phyloP scores from a whole-genome alignment of 1,139 yeast species.

The Blastobotrys arbuscula region DNA sequence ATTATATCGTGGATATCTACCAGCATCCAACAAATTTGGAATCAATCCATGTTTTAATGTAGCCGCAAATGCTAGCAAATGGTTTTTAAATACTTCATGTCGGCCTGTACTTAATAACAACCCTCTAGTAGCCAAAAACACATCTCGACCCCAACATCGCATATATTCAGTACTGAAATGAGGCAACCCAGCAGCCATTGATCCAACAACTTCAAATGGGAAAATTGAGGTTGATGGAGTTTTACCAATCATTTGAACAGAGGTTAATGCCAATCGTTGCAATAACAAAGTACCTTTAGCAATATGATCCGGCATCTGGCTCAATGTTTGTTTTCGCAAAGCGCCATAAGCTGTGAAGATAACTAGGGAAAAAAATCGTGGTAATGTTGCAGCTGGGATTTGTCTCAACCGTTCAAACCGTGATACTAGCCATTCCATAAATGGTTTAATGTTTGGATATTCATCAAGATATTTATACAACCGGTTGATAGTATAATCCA shows the following conservation, averaged over 20 bases:
- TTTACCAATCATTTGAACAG: constrained; percentile 80
- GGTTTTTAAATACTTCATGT: constrained; percentile 69
- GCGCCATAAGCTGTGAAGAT: constrained; percentile 81
- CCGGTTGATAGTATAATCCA: constrained; percentile 66
- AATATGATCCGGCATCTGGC: constrained; percentile 49
- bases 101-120: constrained; percentile 72
- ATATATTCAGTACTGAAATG: constrained; percentile 85
- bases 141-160: constrained; percentile 99
- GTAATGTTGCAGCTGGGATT: constrained; percentile 75
- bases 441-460: constrained; percentile 44
- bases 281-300: constrained; percentile 65
- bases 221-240: constrained; percentile 70
- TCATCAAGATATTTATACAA: constrained; percentile 48
- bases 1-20: constrained; percentile 88
- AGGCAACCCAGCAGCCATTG: constrained; percentile 94
- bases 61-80: constrained; percentile 81
- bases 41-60: constrained; percentile 93
- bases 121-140: constrained; percentile 82
- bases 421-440: constrained; percentile 62
- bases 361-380: constrained; percentile 78
- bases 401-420: constrained; percentile 60
- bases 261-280: constrained; percentile 72
- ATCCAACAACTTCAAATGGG: constrained; percentile 56
- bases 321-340: constrained; percentile 60
- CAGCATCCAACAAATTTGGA: constrained; percentile 89